These are phyloP conservation scores for Populus trichocarpa DNA, from an alignment of 441 rosid species.

Conservation along the genomic window DNA sequence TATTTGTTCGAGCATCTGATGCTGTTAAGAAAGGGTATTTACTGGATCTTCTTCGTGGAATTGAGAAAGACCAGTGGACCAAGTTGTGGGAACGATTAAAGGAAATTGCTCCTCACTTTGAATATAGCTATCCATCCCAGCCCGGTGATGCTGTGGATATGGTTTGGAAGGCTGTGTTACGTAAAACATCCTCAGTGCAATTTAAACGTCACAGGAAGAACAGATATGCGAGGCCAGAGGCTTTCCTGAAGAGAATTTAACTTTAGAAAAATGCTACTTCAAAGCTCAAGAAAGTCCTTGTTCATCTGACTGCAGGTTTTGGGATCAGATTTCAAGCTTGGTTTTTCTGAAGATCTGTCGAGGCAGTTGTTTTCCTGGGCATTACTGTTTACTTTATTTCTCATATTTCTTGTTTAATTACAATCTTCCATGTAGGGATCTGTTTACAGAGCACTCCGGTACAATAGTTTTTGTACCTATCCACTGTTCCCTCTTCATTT, in stretches of 20 bases:
- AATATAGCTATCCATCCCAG: constrained; percentile 71
- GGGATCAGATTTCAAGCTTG: not conserved
- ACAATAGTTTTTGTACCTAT: not conserved
- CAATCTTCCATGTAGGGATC: not conserved
- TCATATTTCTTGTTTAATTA: not conserved
- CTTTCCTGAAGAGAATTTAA: not conserved
- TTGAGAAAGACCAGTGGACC: constrained; percentile 60
- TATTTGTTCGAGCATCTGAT: constrained; percentile 66
- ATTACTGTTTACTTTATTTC: not conserved
- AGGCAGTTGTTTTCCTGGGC: not conserved
- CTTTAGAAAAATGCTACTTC: not conserved
- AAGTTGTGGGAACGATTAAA: constrained; percentile 63
- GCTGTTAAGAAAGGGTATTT: constrained; percentile 59
- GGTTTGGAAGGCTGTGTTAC: constrained; percentile 80
- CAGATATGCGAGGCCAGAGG: constrained; percentile 10
- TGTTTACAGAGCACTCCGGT: not conserved
- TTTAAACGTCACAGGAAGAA: constrained; percentile 55
- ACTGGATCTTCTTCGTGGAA: constrained; percentile 48
- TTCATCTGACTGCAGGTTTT: not conserved
- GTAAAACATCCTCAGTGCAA: constrained; percentile 48
- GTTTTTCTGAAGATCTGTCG: not conserved
- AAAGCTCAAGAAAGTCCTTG: not conserved
- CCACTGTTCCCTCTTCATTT: not conserved
- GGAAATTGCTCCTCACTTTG: constrained; percentile 63
- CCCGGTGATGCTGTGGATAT: constrained; percentile 68